Conservation (phyloP, 2,329 filamentous ascomycete species). For the Neopestalotiopsis clavispora region DNA sequence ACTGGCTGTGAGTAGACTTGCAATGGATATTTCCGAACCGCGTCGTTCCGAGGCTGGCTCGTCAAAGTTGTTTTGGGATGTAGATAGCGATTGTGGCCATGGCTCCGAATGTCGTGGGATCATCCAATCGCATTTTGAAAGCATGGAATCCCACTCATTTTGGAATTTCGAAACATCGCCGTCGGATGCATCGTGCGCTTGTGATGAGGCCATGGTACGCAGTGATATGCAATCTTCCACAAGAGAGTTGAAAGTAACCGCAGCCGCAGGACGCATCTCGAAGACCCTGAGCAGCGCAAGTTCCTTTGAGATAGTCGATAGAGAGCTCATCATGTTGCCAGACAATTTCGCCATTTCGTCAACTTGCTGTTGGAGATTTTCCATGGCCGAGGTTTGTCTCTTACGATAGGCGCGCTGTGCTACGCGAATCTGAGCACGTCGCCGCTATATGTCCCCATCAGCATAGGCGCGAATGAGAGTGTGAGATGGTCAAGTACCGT, state of each 20-base stretch:
- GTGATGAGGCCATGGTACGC: background rate
- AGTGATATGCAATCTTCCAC: background rate
- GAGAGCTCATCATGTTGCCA: background rate
- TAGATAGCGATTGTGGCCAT: no score
- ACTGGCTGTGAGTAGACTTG: background rate
- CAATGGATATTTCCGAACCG: background rate
- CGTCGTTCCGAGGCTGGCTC: background rate
- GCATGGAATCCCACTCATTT: background rate
- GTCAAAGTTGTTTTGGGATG: background rate
- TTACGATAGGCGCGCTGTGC: background rate
- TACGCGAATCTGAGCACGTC: background rate
- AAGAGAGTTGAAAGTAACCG: background rate
- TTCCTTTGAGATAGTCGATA: background rate
- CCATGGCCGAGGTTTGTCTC: background rate
- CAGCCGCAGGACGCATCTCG: background rate
- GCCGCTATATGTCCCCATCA: background rate
- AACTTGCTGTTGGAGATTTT: background rate
- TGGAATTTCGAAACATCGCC: background rate
- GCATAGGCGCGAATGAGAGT: background rate
- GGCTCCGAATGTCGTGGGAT: background rate
- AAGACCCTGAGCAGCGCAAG: background rate
- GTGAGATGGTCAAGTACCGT: background rate
- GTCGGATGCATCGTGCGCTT: background rate
- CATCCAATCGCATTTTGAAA: background rate
- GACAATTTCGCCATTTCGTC: background rate